phyloP scores from a whole-genome alignment of 2,329 filamentous ascomycete genomes.

The Aspergillus hortae region DNA sequence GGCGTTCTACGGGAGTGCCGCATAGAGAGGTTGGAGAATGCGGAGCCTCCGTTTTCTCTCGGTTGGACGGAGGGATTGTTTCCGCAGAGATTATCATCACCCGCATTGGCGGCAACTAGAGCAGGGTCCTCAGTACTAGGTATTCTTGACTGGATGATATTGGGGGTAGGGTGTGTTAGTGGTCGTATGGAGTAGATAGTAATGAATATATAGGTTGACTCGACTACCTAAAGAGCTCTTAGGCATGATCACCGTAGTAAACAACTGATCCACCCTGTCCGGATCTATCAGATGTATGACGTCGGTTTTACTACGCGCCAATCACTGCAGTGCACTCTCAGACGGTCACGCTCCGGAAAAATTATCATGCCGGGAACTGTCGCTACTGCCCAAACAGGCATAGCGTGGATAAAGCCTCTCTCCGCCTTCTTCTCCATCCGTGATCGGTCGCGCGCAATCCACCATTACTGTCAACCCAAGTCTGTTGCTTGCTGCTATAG shows the following conservation, averaged over 20 bases:
- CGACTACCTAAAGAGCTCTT: too few relatives aligned
- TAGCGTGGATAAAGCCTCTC: conserved; percentile 31
- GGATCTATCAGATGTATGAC: conserved; percentile 26
- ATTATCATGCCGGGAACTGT: conserved; percentile 16
- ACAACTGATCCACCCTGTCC: background rate
- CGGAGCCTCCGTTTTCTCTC: conserved; percentile 1
- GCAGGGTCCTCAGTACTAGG: conserved; percentile 3
- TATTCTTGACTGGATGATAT: background rate
- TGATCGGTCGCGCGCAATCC: conserved; percentile 39
- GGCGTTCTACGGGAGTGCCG: conserved; percentile 26
- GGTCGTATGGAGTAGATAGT: background rate
- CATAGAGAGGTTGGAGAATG: conserved; percentile 31
- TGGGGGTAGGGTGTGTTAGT: background rate
- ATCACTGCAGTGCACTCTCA: background rate
- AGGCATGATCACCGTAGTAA: background rate
- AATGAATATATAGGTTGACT: conserved; percentile 16
- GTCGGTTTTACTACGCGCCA: conserved; percentile 21
- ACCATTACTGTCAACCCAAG: conserved; percentile 18
- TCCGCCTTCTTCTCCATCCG: conserved; percentile 31
- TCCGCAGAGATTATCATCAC: background rate
- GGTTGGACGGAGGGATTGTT: background rate
- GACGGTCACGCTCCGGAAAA: conserved; percentile 21
- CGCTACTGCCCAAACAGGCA: conserved; percentile 17
- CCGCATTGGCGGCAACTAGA: conserved; percentile 4
- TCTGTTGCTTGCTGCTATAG: conserved; percentile 18